These are phyloP conservation scores for Glycine latifolia DNA, from an alignment of 306 rosid species.

Conservation along the genomic window DNA sequence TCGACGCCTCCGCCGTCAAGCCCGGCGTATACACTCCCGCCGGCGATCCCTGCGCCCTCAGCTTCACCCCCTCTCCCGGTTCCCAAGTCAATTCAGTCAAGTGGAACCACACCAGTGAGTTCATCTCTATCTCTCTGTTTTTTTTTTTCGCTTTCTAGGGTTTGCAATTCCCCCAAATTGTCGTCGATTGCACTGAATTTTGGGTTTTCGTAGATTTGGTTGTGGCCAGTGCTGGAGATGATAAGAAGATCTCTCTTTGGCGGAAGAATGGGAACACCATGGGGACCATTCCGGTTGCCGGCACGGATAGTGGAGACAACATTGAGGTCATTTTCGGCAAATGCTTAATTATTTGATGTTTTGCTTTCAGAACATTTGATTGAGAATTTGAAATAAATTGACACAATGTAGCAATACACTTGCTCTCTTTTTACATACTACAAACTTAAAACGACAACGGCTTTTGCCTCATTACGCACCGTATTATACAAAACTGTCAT, in stretches of 20 bases:
- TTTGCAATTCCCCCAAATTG: conserved; percentile 31
- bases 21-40: conserved; percentile 55
- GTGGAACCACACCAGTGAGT: conserved; percentile 98
- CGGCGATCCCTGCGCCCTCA: conserved; percentile 85
- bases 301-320: conserved; percentile 78
- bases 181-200: conserved; percentile 29
- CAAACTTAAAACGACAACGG: background rate
- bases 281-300: conserved; percentile 94
- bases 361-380: background rate
- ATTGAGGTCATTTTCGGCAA: conserved; percentile 65
- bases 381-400: background rate
- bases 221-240: conserved; percentile 98
- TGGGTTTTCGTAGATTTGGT: conserved; percentile 73
- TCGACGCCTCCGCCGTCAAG: conserved; percentile 91
- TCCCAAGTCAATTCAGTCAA: conserved; percentile 85
- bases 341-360: background rate
- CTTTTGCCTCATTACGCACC: background rate
- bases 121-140: background rate
- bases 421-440: background rate
- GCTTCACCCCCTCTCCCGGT: conserved; percentile 86
- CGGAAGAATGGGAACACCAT: conserved; percentile 88
- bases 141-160: conserved; percentile 2
- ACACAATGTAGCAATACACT: background rate
- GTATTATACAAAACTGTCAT: background rate
- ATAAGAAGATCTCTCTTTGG: conserved; percentile 92